These are phyloP conservation scores for Verbena officinalis DNA, from an alignment of 257 asterid species.

Conservation along the genomic window DNA sequence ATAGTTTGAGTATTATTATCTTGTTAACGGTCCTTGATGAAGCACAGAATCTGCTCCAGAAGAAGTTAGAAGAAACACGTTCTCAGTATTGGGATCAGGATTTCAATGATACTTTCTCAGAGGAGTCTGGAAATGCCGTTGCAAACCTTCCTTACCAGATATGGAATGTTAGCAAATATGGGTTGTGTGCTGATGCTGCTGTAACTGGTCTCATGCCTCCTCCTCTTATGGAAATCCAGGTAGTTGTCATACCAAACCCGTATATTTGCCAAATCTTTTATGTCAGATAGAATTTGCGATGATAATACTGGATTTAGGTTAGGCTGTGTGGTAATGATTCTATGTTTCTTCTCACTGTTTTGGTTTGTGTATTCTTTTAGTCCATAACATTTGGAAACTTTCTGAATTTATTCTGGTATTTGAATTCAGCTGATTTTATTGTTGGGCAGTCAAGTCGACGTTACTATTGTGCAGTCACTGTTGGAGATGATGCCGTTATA, in stretches of 20 bases:
- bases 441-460: constrained; percentile 95
- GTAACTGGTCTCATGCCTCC: constrained; percentile 97
- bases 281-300: constrained; percentile 8
- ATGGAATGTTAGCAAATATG: constrained; percentile 90
- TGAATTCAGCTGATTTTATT: constrained; percentile 94
- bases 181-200: constrained; percentile 90
- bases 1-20: constrained; percentile 10
- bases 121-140: constrained; percentile 44
- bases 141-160: constrained; percentile 79
- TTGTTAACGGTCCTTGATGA: constrained; percentile 11
- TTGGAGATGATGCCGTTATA: constrained; percentile 91
- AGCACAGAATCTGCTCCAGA: constrained; percentile 68
- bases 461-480: constrained; percentile 81
- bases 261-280: constrained; percentile 18
- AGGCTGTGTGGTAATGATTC: constrained; percentile 3
- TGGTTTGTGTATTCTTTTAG: constrained; percentile 8
- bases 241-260: constrained; percentile 24
- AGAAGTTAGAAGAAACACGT: constrained; percentile 56
- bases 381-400: constrained; percentile 37
- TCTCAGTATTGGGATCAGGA: constrained; percentile 61
- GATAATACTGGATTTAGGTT: not conserved
- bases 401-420: constrained; percentile 71
- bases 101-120: constrained; percentile 35
- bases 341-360: constrained; percentile 11
- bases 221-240: constrained; percentile 93